phyloP scores from a whole-genome alignment of 2,329 filamentous ascomycete species.

The Claviceps cyperi region DNA sequence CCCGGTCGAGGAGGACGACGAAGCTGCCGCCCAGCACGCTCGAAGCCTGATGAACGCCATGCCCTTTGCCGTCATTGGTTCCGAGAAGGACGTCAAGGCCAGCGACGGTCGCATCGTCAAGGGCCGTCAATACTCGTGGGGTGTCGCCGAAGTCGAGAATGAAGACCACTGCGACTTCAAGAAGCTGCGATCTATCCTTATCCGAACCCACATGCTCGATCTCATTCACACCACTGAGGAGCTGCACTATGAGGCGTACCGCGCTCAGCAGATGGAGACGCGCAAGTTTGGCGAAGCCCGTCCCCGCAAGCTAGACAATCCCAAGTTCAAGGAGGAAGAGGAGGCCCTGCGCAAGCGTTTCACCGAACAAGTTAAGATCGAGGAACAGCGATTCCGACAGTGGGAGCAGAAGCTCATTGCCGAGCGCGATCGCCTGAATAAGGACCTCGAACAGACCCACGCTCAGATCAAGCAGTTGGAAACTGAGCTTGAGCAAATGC shows the following conservation, averaged over 20 bases:
- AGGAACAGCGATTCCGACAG: conserved; percentile 96
- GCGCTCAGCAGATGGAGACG: conserved; percentile 98
- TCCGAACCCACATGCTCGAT: conserved; percentile 98
- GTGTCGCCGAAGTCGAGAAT: conserved; percentile 98
- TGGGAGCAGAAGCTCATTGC: conserved; percentile 99
- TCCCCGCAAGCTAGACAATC: conserved; percentile 96
- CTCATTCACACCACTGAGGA: conserved; percentile 99
- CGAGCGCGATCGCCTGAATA: conserved; percentile 97
- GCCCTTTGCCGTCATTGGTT: conserved; percentile 97
- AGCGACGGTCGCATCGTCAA: conserved; percentile 93
- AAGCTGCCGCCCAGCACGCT: conserved; percentile 87
- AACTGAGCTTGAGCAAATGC: conserved; percentile 82
- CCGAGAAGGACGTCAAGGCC: conserved; percentile 98
- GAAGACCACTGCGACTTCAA: conserved; percentile 99
- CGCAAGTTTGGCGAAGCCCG: conserved; percentile 97
- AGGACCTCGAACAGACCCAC: conserved; percentile 96
- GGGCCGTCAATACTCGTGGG: conserved; percentile 98
- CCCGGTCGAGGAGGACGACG: conserved; percentile 94
- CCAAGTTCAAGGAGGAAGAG: conserved; percentile 99
- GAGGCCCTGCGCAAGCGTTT: conserved; percentile 97
- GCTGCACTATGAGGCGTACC: conserved; percentile 98
- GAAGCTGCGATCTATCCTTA: conserved; percentile 97
- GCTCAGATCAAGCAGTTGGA: conserved; percentile 88
- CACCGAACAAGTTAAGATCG: conserved; percentile 99
- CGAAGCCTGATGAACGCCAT: conserved; percentile 90